These are phyloP conservation scores for Pyrenophora graminea DNA, from an alignment of 2,329 filamentous ascomycete genomes.

Conservation along the genomic window DNA sequence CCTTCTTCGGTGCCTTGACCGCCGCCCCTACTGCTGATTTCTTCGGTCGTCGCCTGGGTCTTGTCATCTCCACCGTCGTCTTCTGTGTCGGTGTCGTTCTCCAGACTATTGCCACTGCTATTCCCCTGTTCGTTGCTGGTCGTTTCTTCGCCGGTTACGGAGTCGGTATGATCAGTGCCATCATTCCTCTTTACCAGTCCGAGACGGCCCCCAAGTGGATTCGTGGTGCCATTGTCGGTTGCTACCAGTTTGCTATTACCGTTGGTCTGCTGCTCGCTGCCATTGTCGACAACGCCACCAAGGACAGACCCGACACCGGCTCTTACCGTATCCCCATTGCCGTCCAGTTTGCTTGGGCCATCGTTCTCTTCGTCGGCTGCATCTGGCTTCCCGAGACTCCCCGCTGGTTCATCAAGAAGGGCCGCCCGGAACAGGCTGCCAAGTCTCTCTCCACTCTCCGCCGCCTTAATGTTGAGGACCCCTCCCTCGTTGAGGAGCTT, in stretches of 20 bases:
- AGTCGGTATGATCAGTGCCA: constrained; percentile 48
- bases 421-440: constrained; percentile 66
- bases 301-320: constrained; percentile 59
- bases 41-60: constrained; percentile 70
- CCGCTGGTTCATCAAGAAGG: constrained; percentile 69
- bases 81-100: constrained; percentile 49
- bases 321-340: constrained; percentile 78
- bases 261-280: constrained; percentile 70
- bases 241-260: constrained; percentile 73
- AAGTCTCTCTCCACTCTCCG: constrained; percentile 65
- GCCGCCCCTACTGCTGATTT: constrained; percentile 70
- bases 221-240: constrained; percentile 69
- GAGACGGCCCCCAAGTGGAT: constrained; percentile 77
- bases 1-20: constrained; percentile 72
- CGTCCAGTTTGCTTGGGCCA: constrained; percentile 74
- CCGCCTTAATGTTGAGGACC: constrained; percentile 62
- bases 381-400: constrained; percentile 77
- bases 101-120: constrained; percentile 43
- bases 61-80: constrained; percentile 41
- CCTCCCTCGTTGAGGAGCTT: constrained; percentile 65
- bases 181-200: constrained; percentile 70
- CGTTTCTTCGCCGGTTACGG: constrained; percentile 50
- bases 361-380: constrained; percentile 64
- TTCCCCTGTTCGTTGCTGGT: constrained; percentile 47
- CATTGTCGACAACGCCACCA: constrained; percentile 68